Base-by-base conservation (phyloP, 805 yeast species). In the Wickerhamomyces pijperi region DNA sequence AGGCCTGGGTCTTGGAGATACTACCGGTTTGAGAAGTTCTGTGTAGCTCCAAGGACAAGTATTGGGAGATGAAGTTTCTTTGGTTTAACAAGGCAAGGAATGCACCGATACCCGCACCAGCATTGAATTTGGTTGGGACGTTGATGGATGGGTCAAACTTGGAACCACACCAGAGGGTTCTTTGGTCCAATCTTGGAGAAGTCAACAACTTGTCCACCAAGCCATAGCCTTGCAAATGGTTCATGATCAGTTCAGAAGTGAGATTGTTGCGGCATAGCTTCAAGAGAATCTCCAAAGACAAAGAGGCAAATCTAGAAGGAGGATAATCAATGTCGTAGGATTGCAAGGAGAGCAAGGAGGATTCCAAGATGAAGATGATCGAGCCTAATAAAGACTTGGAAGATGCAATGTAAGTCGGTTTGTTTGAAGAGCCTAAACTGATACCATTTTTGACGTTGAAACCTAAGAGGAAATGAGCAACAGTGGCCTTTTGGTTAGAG, bases 401-500 rank as follows among this genome's bases (percentile, higher is more conserved):
- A 0, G 84, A 70, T 3, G 59, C 59, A 38, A 80, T 69, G 19
- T 76, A 74, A 0, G 85, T 76, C 1, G 61, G 53, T 1, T 64
- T 54, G 3, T 53, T 44, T 14, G 68, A 65, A 3, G 56, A 45
- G 3, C 76, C 76, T n/a, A 78, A 55, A 0, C 72, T 56, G 17
- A 77, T 60, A n/a, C 70, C 64, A 38, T 68, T 72, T 2, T 61
- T 57, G 29, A 70, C 60, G 33, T 74, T 76, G 56, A 78, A 86
- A 0, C 97, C 97, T 2, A 90, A 65, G 8, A 90, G 55, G 47
- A 80, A 78, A 53, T 87, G 97, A 1, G 90, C 63, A 1, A 82
- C 68, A 0, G 79, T 68, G 5, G 76, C 68, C 14, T 58, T 60
- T 11, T 60, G 61, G 1, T 66, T 59, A 7, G 63, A 60, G 1